Evolutionary conservation across 805 yeast species (phyloP), one percentile per base, ranked within the genome.

Genomic region (Metschnikowia vanudenii): DNA sequence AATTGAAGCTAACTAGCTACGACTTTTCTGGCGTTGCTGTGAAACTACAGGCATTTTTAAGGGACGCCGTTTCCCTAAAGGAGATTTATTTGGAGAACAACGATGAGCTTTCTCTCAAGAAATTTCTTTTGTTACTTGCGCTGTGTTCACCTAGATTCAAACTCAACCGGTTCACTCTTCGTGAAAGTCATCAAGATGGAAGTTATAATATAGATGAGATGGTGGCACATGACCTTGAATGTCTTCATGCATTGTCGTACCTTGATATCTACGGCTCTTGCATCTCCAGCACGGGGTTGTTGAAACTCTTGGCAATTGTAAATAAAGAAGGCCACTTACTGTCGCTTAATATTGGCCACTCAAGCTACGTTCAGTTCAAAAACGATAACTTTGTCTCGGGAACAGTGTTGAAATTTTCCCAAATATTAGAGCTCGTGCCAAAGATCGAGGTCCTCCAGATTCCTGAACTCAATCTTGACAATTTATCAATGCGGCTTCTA

Each of bases 401-500:
- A n/a, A 45, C 37, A 1, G 46, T 41, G 18, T 38, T 55, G 34
- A 37, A 36, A 8, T 55, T 52, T 34, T 19, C 46, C 7, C 43
- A 51, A 24, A 13, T 55, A 11, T 16, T 52, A 58, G 16, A 35
- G 32, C n/a, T 35, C 37, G 19, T 56, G 45, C 20, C 71, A 61
- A 2, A 38, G 2, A 47, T 71, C 6, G 35, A 45, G 10, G 40
- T 49, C 3, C 57, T 72, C 10, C 57, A 56, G 22, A 46, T 72
- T 20, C 62, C 67, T 28, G 74, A 72, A 37, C 45, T 68, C 36
- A 70, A 68, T 34, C 50, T 72, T 32, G 75, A 72, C 45, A 64
- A 64, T 45, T 56, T 60, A 4, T 56, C 73, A 0, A 56, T 69
- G 62, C 58, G 57, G 30, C 55, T 53, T 26, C 62, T 72, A 30